A percentile compares a stretch with the other conserved stretches of the same genome.
Evolutionary conservation across 1,139 yeast genomes (phyloP).

Genomic region (Kodamaea suecica): DNA sequence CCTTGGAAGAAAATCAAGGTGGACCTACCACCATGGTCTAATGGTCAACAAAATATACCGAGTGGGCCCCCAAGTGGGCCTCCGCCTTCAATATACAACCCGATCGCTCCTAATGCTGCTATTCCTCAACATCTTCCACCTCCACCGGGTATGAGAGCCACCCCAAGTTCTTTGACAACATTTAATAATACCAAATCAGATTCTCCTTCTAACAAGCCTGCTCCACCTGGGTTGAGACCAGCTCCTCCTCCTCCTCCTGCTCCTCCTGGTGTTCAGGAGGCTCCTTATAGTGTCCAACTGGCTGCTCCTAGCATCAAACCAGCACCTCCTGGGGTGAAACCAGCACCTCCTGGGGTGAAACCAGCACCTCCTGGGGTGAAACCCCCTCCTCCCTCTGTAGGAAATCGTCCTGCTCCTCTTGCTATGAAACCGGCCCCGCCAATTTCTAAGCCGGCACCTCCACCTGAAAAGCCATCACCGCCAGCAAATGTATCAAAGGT

Average conservation of each 20-base stretch:
- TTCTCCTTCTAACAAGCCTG: too few species aligned
- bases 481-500: slow-evolving; percentile 34
- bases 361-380: slow-evolving; percentile 14
- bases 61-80: too few species aligned
- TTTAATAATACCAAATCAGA: too few species aligned
- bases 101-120: slow-evolving; percentile 4
- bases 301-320: slow-evolving; percentile 9
- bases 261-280: slow-evolving; percentile 7
- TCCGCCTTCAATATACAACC: too few species aligned
- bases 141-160: slow-evolving; percentile 7
- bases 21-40: slow-evolving; percentile 17
- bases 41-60: slow-evolving; percentile 4
- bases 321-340: slow-evolving; percentile 11
- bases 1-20: slow-evolving; percentile 16
- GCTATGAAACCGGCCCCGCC: slow-evolving; percentile 9
- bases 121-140: slow-evolving; percentile 10
- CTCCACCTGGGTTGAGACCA: slow-evolving; percentile 18
- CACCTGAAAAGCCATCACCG: slow-evolving; percentile 24
- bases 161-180: too few species aligned
- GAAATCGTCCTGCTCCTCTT: slow-evolving; percentile 5
- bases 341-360: slow-evolving; percentile 11
- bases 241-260: slow-evolving; percentile 16
- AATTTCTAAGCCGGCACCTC: slow-evolving; percentile 7
- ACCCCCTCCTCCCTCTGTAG: slow-evolving; percentile 3
- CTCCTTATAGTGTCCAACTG: slow-evolving; percentile 7